phyloP scores from a whole-genome alignment of 768 basidiomycete genomes.

The Mycena leptocephala region DNA sequence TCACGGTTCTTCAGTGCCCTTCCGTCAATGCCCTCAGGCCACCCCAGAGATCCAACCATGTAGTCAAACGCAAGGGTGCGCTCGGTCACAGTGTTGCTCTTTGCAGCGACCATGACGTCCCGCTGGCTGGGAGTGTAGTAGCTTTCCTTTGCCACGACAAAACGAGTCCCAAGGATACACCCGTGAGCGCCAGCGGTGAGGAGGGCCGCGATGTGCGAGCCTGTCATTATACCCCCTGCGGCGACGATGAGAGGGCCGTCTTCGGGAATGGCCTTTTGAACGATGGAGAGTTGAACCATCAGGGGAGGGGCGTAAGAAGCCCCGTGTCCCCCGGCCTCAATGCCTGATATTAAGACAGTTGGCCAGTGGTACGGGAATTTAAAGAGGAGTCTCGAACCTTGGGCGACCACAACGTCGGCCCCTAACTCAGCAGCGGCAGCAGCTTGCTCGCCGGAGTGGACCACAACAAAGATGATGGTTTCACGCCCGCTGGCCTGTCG shows the following conservation, averaged over 20 bases:
- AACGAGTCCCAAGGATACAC: slow-evolving; percentile 6
- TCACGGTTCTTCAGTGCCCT: slow-evolving; percentile 3
- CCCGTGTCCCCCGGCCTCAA: slow-evolving; percentile 1
- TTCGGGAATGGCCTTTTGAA: slow-evolving; percentile 1
- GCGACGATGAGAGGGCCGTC: not conserved
- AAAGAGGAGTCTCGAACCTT: not conserved
- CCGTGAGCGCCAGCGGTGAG: slow-evolving; percentile 11
- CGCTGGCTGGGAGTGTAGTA: slow-evolving; percentile 12
- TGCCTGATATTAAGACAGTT: not conserved
- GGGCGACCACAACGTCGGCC: not conserved
- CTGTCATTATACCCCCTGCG: slow-evolving; percentile 12
- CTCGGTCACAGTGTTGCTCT: not conserved
- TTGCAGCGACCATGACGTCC: not conserved
- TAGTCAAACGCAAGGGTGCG: slow-evolving; percentile 8
- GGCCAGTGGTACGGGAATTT: not conserved
- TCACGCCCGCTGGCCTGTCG: not conserved
- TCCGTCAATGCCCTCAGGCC: slow-evolving; percentile 12
- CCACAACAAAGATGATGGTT: not conserved
- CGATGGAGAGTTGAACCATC: not conserved
- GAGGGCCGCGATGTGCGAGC: slow-evolving; percentile 4
- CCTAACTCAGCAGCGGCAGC: not conserved
- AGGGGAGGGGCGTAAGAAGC: not conserved
- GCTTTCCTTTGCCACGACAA: slow-evolving; percentile 4
- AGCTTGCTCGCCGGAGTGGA: not conserved
- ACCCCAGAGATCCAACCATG: slow-evolving; percentile 11